These are phyloP conservation scores for Ogataea allantospora DNA, from an alignment of 805 yeast genomes.

Conservation along the genomic window DNA sequence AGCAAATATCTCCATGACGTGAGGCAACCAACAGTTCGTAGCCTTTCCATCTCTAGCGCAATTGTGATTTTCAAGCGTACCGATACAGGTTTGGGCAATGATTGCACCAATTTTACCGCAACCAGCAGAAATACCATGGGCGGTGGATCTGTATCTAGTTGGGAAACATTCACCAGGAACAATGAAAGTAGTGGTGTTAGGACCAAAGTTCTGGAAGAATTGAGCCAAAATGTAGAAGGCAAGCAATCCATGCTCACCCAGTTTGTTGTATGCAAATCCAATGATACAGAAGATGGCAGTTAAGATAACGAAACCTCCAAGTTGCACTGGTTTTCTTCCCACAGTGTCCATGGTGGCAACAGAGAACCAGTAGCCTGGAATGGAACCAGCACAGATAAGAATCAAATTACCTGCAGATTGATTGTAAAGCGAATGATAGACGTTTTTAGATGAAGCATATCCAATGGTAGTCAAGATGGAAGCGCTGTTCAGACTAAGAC, in stretches of 20 bases:
- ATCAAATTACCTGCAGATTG: conserved; percentile 90
- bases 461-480: conserved; percentile 80
- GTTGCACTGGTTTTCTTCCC: conserved; percentile 84
- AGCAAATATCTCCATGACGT: conserved; percentile 92
- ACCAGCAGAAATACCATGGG: conserved; percentile 94
- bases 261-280: conserved; percentile 79
- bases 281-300: conserved; percentile 73
- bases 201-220: conserved; percentile 90
- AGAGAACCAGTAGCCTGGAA: conserved; percentile 90
- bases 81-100: conserved; percentile 82
- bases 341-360: conserved; percentile 76
- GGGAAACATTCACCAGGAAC: conserved; percentile 93
- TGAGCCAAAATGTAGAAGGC: conserved; percentile 79
- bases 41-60: conserved; percentile 56
- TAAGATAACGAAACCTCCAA: conserved; percentile 69
- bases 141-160: conserved; percentile 92
- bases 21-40: conserved; percentile 78
- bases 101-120: conserved; percentile 91
- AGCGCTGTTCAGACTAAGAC: conserved; percentile 81
- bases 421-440: conserved; percentile 69
- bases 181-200: conserved; percentile 88
- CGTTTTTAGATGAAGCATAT: conserved; percentile 68
- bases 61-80: conserved; percentile 77
- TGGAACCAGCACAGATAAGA: conserved; percentile 89
- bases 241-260: conserved; percentile 63